Percentiles rank a stretch among this genome's conserved stretches.
Conservation (phyloP, 306 rosid species). For the Hippophae rhamnoides region DNA sequence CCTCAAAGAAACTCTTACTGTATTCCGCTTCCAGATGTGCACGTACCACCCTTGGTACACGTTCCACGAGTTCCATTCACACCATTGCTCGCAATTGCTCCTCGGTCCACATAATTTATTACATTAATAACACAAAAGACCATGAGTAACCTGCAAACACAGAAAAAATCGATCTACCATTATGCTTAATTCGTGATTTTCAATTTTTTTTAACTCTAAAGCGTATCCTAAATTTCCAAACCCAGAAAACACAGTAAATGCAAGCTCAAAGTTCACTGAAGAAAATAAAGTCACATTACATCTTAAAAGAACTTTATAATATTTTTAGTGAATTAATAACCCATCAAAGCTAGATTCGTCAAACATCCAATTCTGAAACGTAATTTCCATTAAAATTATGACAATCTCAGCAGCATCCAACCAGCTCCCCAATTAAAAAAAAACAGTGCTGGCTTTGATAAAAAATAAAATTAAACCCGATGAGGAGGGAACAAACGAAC, state of each 20-base stretch:
- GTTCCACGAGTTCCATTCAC: constrained; percentile 66
- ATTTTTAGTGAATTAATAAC: too few species aligned
- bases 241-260: too few species aligned
- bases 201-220: too few species aligned
- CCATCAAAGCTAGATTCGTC: too few species aligned
- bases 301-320: too few species aligned
- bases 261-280: too few species aligned
- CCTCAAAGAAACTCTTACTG: constrained; percentile 50
- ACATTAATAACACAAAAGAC: constrained; percentile 69
- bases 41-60: constrained; percentile 45
- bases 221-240: too few species aligned
- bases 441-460: too few species aligned
- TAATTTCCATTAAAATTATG: too few species aligned
- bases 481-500: not conserved
- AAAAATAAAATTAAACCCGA: not conserved
- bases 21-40: constrained; percentile 73
- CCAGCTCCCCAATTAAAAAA: not conserved
- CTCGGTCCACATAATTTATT: constrained; percentile 81
- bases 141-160: constrained; percentile 55
- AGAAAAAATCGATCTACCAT: not conserved
- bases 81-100: constrained; percentile 93
- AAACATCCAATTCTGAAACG: too few species aligned
- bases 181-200: too few species aligned
- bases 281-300: too few species aligned
- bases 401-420: not conserved